Evolutionary conservation across 2,329 filamentous ascomycete species (phyloP), one percentile per base, ranked within the genome.

Genomic region (Stemphylium beticola): DNA sequence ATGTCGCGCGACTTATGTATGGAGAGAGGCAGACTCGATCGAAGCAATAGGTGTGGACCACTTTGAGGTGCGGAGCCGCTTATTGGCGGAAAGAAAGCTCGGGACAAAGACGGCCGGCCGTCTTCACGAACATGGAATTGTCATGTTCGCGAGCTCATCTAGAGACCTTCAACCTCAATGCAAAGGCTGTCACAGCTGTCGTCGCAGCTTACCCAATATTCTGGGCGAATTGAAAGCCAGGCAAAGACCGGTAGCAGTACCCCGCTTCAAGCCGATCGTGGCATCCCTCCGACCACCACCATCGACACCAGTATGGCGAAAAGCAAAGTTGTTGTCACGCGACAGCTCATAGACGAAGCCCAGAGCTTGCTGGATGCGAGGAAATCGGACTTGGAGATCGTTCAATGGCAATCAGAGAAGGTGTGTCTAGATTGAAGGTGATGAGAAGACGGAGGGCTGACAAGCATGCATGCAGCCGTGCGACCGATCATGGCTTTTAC

Each of bases 391-490:
- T 38, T 73, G 4, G 65, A 72, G 6, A 49, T 72, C 10, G 58
- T 70, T 1, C 69, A 73, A 61, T 73, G 68, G 68, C 53, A 57
- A 22, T 67, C 65, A 2, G 64, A 69, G 26, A 58, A 69, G 52
- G 69, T 70, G 34, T 1, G 42, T 44, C 0, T 11, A 12, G 1
- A 14, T 6, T 17, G 15, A 2, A 20, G 14, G 33, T 1, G 8
- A 26, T 14, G 22, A 18, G 24, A 24, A 10, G 24, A 41, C 15
- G 36, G 7, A 26, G 4, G 5, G 31, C 55, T 64, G 12, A 62
- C 44, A 17, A 24, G 29, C 15, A 20, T 38, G 26, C 33, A 36
- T 45, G 2, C 47, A 72, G 69, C 69, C 69, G 20, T 69, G 67
- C 45, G 49, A 62, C 4, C 61, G 69, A 43, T 55, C 58, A 37